A percentile compares a stretch with the other conserved stretches of the same genome.
These are phyloP conservation scores for Marchantia polymorpha DNA, from an alignment of 225 moss, liverwort and hornwort species.

Conservation along the genomic window DNA sequence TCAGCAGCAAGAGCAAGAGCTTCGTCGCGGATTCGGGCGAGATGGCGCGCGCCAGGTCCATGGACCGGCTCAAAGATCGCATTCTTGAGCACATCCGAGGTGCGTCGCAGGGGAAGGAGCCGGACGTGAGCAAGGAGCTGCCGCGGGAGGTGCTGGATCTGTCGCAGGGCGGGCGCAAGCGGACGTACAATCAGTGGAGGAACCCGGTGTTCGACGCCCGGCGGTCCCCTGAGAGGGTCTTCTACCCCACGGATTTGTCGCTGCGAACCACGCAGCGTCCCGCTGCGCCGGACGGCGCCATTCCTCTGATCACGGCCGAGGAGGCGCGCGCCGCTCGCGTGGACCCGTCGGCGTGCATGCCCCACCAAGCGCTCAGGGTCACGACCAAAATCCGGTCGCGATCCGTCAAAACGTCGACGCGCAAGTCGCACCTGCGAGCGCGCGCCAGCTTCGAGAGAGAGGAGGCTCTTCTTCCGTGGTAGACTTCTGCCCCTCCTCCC, in stretches of 20 bases:
- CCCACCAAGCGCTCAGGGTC: conserved; percentile 8
- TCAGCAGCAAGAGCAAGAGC: neutral
- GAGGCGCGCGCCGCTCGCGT: neutral
- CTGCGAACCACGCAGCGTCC: conserved; percentile 2
- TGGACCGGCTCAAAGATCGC: neutral
- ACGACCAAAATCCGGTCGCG: conserved; percentile 33
- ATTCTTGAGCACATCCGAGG: neutral
- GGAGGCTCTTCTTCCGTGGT: conserved; percentile 48
- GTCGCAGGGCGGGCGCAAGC: conserved; percentile 20
- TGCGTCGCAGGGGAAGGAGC: neutral
- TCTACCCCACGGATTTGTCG: conserved; percentile 14
- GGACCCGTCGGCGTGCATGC: conserved; percentile 18
- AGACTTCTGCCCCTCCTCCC: neutral
- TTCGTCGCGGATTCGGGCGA: neutral
- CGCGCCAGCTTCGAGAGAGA: conserved; percentile 41
- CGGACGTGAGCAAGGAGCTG: neutral
- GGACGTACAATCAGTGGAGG: conserved; percentile 39
- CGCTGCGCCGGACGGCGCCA: neutral
- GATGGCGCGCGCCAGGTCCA: neutral
- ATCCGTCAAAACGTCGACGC: conserved; percentile 29
- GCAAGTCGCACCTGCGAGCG: conserved; percentile 35
- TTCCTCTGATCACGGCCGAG: conserved; percentile 5
- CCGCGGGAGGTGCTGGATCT: conserved; percentile 29
- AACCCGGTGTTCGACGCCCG: conserved; percentile 38
- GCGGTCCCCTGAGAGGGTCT: conserved; percentile 28